Evolutionary conservation across 1,284 basidiomycete species (phyloP).

Genomic region (Fomitopsis betulina): DNA sequence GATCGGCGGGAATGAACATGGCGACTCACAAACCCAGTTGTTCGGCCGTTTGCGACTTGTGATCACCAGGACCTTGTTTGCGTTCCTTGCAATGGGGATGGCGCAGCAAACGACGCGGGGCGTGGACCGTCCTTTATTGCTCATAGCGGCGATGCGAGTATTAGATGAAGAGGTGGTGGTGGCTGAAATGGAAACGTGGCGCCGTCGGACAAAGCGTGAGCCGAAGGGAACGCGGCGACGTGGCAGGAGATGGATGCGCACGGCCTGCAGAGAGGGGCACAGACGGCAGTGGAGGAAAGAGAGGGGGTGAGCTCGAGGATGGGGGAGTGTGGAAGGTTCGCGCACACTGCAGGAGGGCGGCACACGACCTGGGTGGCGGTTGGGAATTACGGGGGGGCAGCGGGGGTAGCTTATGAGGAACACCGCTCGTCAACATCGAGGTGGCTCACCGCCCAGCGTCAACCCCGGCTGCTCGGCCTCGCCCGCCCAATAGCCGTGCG

Average conservation of each 20-base stretch:
- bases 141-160: slow-evolving; percentile 39
- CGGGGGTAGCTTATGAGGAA: slow-evolving; percentile 17
- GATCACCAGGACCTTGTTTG: slow-evolving; percentile 72
- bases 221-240: neutral
- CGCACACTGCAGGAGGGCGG: slow-evolving; percentile 13
- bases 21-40: slow-evolving; percentile 78
- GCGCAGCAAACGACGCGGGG: slow-evolving; percentile 84
- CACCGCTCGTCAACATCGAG: neutral
- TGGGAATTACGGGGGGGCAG: slow-evolving; percentile 7
- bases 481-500: slow-evolving; percentile 28
- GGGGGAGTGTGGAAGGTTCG: slow-evolving; percentile 12
- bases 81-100: slow-evolving; percentile 68
- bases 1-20: slow-evolving; percentile 7
- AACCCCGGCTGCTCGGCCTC: slow-evolving; percentile 4
- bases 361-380: slow-evolving; percentile 22
- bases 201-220: neutral
- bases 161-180: slow-evolving; percentile 14
- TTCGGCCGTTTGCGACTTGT: slow-evolving; percentile 77
- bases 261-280: slow-evolving; percentile 1
- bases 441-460: neutral
- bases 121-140: slow-evolving; percentile 69
- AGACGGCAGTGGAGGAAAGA: slow-evolving; percentile 4
- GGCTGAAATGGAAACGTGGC: neutral
- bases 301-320: slow-evolving; percentile 4
- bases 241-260: slow-evolving; percentile 6